Evolutionary conservation across 495 filamentous ascomycete genomes (phyloP).

Genomic region (Thermothielavioides terrestris): DNA sequence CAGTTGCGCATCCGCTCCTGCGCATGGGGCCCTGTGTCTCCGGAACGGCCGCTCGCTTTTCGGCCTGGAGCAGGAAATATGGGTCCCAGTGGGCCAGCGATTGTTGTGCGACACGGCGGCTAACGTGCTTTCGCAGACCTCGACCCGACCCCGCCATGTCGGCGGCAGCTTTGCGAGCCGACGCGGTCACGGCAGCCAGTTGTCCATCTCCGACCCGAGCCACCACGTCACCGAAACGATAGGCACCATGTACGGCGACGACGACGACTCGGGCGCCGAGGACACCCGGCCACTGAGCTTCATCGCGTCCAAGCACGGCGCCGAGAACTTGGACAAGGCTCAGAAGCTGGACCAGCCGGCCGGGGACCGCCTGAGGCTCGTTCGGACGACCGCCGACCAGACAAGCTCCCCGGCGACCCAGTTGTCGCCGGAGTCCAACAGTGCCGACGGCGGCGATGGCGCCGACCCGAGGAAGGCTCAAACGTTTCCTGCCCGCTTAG

Average conservation of each 20-base stretch:
- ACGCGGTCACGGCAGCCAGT: constrained; percentile 47
- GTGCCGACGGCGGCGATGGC: constrained; percentile 18
- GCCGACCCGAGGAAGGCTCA: constrained; percentile 29
- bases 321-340: constrained; percentile 26
- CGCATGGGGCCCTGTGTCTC: constrained; percentile 12
- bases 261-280: constrained; percentile 36
- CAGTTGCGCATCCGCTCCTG: constrained; percentile 3
- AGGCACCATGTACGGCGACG: constrained; percentile 86
- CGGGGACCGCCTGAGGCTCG: constrained; percentile 34
- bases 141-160: constrained; percentile 46
- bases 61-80: constrained; percentile 20
- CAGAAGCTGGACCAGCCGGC: constrained; percentile 15
- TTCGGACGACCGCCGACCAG: constrained; percentile 38
- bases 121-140: constrained; percentile 37
- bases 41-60: constrained; percentile 9
- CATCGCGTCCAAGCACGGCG: constrained; percentile 33
- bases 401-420: constrained; percentile 7
- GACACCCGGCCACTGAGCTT: constrained; percentile 43
- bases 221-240: constrained; percentile 99
- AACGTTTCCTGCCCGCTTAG: constrained; percentile 35
- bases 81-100: constrained; percentile 25
- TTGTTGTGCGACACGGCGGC: constrained; percentile 8
- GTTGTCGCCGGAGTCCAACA: constrained; percentile 4
- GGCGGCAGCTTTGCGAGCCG: constrained; percentile 47
- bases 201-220: constrained; percentile 54